Evolutionary conservation across 805 yeast genomes (phyloP).

Genomic region (Scheffersomyces amazonensis): DNA sequence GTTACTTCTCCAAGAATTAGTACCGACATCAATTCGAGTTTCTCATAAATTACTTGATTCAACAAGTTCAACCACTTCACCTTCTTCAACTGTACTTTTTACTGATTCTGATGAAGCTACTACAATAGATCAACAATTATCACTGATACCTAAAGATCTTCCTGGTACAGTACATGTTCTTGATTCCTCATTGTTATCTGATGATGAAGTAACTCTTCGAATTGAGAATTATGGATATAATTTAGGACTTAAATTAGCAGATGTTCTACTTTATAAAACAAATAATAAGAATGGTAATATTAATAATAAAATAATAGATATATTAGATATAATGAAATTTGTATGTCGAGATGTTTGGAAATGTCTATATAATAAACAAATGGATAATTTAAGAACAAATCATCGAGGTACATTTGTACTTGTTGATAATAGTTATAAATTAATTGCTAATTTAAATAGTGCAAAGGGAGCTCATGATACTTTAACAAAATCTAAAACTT

Average conservation of each 20-base stretch:
- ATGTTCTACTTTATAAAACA: slow-evolving; percentile 42
- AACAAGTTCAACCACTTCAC: slow-evolving; percentile 1
- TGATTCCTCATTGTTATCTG: slow-evolving; percentile 28
- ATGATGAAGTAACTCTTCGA: slow-evolving; percentile 54
- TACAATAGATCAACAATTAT: slow-evolving; percentile 23
- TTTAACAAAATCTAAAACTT: slow-evolving; percentile 41
- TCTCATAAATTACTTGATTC: slow-evolving; percentile 39
- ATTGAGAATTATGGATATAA: slow-evolving; percentile 70
- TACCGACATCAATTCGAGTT: slow-evolving; percentile 69
- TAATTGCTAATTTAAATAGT: slow-evolving; percentile 50
- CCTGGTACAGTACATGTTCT: slow-evolving; percentile 45
- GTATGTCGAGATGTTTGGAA: slow-evolving; percentile 93
- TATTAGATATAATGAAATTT: slow-evolving; percentile 84
- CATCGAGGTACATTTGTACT: slow-evolving; percentile 83
- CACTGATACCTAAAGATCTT: slow-evolving; percentile 26
- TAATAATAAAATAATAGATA: slow-evolving; percentile 45
- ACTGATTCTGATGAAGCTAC: slow-evolving; percentile 18
- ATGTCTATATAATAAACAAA: slow-evolving; percentile 73
- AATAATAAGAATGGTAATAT: slow-evolving; percentile 28
- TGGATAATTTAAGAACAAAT: slow-evolving; percentile 89
- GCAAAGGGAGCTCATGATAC: slow-evolving; percentile 44
- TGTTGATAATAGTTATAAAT: slow-evolving; percentile 62
- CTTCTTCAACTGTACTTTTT: slow-evolving; percentile 10
- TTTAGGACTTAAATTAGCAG: slow-evolving; percentile 58
- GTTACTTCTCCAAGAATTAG: slow-evolving; percentile 68